Evolutionary conservation across 306 rosid species (phyloP).

Genomic region (Acacia confusa): DNA sequence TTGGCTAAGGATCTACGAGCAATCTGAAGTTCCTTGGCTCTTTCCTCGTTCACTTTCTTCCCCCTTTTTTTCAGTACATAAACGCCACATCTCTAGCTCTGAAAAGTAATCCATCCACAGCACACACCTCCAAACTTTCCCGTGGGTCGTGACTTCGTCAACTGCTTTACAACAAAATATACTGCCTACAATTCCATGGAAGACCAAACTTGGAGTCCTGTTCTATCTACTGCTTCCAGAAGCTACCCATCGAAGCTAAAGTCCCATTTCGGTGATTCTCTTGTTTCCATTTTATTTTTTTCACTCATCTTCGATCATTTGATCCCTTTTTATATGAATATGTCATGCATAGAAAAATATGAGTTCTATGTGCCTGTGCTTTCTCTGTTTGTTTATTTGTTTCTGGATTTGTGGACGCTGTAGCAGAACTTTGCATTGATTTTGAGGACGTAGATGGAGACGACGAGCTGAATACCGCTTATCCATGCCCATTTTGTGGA

Average conservation of each 20-base stretch:
- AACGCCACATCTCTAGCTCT: not conserved
- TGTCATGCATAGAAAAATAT: not conserved
- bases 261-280: conserved; percentile 60
- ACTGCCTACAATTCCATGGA: conserved; percentile 48
- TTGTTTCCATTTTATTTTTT: not conserved
- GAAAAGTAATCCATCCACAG: not conserved
- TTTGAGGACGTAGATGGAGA: conserved; percentile 63
- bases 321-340: not conserved
- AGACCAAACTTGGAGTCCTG: conserved; percentile 43
- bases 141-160: not conserved
- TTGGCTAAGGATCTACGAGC: conserved; percentile 42
- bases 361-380: not conserved
- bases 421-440: conserved; percentile 58
- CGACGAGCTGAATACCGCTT: conserved; percentile 49
- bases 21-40: conserved; percentile 30
- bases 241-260: conserved; percentile 40
- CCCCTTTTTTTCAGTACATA: not conserved
- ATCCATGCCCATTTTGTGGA: conserved; percentile 65
- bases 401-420: not conserved
- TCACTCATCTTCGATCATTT: not conserved
- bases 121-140: not conserved
- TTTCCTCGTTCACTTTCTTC: conserved; percentile 30
- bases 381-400: not conserved
- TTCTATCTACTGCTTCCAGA: conserved; percentile 47
- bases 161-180: not conserved